Evolutionary conservation across 2,329 filamentous ascomycete genomes (phyloP), one percentile per base, ranked within the genome.

Genomic region (Penicillium rolfsii): DNA sequence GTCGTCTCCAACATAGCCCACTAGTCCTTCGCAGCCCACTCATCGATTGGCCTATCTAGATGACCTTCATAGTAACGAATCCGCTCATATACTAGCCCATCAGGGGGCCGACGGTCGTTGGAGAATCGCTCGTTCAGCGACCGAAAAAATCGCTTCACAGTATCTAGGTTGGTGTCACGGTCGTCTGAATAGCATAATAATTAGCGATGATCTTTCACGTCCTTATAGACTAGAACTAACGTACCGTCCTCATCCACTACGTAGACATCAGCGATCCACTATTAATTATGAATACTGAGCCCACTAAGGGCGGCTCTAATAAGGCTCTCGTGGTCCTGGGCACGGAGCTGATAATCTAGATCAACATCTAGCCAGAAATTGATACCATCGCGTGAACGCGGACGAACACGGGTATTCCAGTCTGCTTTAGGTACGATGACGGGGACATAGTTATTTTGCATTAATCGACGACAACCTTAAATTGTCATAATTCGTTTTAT

Each of bases 101-200:
- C 19, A 45, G 41, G 41, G 1, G 41, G 41, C 41, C 41, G 41
- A 45, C 8, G 41, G 8, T 45, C 41, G 8, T 45, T 45, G 9
- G 41, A 24, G 41, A 45, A 45, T 45, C 41, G 41, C 41, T 45
- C 41, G 41, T 45, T 45, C 19, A 45, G 41, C 22, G 41, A 45
- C 41, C 41, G 41, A 45, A 45, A 45, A 45, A 45, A 45, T 45
- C 41, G 41, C 41, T 24, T 45, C 19, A 45, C 41, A 45, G 41
- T 45, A 45, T 45, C 41, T 24, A 22, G 41, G 2, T 45, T 12
- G 41, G 41, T 12, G 11, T 45, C 19, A 12, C 22, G 9, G 41
- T 45, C 22, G 41, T 45, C 41, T 45, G 41, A 14, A 40, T 40
- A 5, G 11, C 41, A 45, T 12, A 45, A 45, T 45, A 5, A 45